Evolutionary conservation across 306 rosid genomes (phyloP).

Genomic region (Vigna mungo): DNA sequence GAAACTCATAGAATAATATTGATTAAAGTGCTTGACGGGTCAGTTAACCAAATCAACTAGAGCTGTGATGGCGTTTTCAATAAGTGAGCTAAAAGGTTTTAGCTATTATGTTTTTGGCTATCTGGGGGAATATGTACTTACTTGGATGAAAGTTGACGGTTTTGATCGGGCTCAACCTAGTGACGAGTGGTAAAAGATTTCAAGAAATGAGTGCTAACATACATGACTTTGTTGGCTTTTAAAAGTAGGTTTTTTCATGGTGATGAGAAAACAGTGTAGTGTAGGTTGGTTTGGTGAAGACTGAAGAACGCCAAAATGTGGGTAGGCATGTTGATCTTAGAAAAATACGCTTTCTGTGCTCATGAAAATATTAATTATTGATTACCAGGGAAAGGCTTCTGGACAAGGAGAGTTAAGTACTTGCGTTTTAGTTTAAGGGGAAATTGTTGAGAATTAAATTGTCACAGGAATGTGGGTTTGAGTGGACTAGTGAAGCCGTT

Average conservation of each 20-base stretch:
- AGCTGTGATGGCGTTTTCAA: constrained; percentile 1
- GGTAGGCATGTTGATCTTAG: not conserved
- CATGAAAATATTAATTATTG: not conserved
- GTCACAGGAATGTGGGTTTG: not conserved
- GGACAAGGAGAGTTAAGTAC: not conserved
- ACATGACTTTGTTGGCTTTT: not conserved
- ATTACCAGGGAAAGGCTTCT: not conserved
- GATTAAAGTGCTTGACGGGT: not conserved
- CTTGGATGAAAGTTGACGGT: not conserved
- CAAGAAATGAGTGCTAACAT: no score
- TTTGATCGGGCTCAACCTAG: not conserved
- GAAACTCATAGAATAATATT: not conserved
- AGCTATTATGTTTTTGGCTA: not conserved
- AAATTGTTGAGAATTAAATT: not conserved
- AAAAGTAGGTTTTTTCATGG: not conserved
- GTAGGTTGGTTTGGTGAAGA: constrained; percentile 4
- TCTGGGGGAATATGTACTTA: not conserved
- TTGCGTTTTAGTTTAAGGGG: no score
- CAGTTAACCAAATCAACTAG: constrained; percentile 22
- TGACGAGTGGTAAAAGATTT: not conserved
- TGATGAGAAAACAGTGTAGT: not conserved
- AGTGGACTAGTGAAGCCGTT: constrained; percentile 5
- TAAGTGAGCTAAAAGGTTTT: not conserved
- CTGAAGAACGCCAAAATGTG: not conserved
- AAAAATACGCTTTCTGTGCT: not conserved